Evolutionary conservation across 345 rosid species (phyloP).

Genomic region (Lepidium africanum): DNA sequence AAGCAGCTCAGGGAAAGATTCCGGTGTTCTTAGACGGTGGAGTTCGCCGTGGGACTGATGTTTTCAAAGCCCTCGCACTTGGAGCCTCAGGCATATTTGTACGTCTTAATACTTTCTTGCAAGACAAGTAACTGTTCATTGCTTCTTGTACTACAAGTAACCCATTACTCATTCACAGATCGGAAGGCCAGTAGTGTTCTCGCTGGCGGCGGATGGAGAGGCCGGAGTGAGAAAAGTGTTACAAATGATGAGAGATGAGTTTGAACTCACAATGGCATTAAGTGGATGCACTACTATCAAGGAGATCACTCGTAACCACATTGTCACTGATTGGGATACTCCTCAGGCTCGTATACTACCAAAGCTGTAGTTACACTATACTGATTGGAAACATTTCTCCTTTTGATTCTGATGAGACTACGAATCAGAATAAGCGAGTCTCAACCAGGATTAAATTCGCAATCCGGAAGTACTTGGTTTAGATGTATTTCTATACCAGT

Average conservation of each 20-base stretch:
- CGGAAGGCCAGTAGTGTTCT: slow-evolving; percentile 73
- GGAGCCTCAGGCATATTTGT: slow-evolving; percentile 89
- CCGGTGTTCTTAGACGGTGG: slow-evolving; percentile 89
- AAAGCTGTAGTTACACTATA: not conserved
- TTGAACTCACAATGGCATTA: slow-evolving; percentile 76
- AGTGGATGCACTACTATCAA: slow-evolving; percentile 70
- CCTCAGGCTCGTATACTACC: slow-evolving; percentile 24
- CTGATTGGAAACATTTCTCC: not conserved
- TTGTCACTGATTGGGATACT: slow-evolving; percentile 58
- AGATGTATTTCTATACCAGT: too few relatives aligned
- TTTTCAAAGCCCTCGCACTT: slow-evolving; percentile 74
- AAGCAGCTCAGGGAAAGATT: slow-evolving; percentile 66
- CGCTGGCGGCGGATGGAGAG: slow-evolving; percentile 81
- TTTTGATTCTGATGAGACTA: too few relatives aligned
- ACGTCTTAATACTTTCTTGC: slow-evolving; percentile 24
- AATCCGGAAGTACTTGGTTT: too few relatives aligned
- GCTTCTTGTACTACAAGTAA: not conserved
- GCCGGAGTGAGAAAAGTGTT: slow-evolving; percentile 60
- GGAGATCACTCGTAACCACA: slow-evolving; percentile 68
- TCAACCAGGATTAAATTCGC: too few relatives aligned
- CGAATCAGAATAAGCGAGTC: too few relatives aligned
- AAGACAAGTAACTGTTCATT: not conserved
- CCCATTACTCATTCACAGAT: slow-evolving; percentile 32
- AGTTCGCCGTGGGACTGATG: slow-evolving; percentile 84
- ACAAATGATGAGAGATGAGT: slow-evolving; percentile 70